Conservation (phyloP, 805 yeast genomes). For the Candida saitoana region DNA sequence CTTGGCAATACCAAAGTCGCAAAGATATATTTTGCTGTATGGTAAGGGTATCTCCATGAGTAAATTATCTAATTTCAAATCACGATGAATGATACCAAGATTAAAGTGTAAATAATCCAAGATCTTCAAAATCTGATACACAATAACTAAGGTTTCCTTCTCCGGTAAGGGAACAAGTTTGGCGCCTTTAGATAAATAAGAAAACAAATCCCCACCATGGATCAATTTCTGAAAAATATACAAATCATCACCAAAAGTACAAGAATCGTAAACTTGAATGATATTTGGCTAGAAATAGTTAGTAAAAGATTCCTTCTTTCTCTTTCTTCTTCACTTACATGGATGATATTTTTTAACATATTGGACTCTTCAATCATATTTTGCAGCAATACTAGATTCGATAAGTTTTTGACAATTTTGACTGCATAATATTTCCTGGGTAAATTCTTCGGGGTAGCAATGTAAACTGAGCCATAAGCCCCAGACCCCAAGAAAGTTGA, state of each 20-base stretch:
- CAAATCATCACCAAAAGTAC: constrained; percentile 20
- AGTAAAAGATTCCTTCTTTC: too few relatives aligned
- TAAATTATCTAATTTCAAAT: constrained; percentile 63
- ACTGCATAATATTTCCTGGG: constrained; percentile 46
- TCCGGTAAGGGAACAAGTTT: constrained; percentile 45
- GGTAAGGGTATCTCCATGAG: constrained; percentile 51
- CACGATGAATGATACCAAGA: constrained; percentile 57
- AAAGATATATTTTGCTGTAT: constrained; percentile 51
- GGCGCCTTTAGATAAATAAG: constrained; percentile 45
- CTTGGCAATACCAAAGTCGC: constrained; percentile 62
- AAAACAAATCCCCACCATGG: constrained; percentile 58
- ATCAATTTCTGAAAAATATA: constrained; percentile 48
- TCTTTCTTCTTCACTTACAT: constrained; percentile 32
- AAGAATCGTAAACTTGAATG: constrained; percentile 40
- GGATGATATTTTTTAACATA: constrained; percentile 35
- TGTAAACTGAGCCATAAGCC: constrained; percentile 53
- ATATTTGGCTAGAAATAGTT: constrained; percentile 40
- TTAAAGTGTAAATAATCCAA: constrained; percentile 50
- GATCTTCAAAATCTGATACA: constrained; percentile 56
- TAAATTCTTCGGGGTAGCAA: constrained; percentile 23
- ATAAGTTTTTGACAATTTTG: constrained; percentile 29
- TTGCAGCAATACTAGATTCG: neutral
- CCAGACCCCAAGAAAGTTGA: constrained; percentile 49
- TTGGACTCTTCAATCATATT: constrained; percentile 6
- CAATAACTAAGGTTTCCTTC: constrained; percentile 49